Base-by-base conservation (phyloP, 2,329 filamentous ascomycete species). In the Simplicillium sp. region DNA sequence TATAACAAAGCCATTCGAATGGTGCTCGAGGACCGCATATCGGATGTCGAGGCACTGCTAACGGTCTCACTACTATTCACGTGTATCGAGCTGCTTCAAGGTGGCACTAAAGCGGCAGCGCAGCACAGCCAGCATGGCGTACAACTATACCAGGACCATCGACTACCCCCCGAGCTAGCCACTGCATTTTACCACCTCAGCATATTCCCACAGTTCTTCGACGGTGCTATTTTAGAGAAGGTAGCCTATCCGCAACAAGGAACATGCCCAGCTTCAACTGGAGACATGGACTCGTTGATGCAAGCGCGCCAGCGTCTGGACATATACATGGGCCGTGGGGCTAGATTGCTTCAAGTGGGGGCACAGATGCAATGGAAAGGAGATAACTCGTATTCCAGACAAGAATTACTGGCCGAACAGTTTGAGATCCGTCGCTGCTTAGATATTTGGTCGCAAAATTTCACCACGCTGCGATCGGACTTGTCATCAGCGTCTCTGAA, bases 21-120 rank as follows among this genome's bases (percentile, higher is more conserved):
- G 13, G 47, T 66, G 1, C 50, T 58, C 9, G 44, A 51, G 2
- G 50, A 53, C 2, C 29, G 43, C 0, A 35, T 36, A 3, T 38
- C 36, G 4, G 34, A 58, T 17, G 50, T 61, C 13, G 58, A 63
- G 28, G 48, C 58, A 0, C 58, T 67, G 3, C 47, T 68, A 3
- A 43, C 66, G 0, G 57, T 64, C 0, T 68, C 65, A 42, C 44
- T 67, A 2, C 48, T 69, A 13, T 68, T 70, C 42, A 54, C 64
- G 29, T 68, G 64, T 44, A 61, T 69, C 40, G 66, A 68, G 45
- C 59, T 65, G 41, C 49, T 68, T 1, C 57, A 59, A 1, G 62
- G 57, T 8, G 56, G 67, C 47, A 50, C 49, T 14, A 46, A 54
- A 6, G 51, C 54, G 3, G 65, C 63, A 1, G 53, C 60, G 4